Base-by-base conservation (phyloP, 345 rosid genomes). In the Hevea brasiliensis region DNA sequence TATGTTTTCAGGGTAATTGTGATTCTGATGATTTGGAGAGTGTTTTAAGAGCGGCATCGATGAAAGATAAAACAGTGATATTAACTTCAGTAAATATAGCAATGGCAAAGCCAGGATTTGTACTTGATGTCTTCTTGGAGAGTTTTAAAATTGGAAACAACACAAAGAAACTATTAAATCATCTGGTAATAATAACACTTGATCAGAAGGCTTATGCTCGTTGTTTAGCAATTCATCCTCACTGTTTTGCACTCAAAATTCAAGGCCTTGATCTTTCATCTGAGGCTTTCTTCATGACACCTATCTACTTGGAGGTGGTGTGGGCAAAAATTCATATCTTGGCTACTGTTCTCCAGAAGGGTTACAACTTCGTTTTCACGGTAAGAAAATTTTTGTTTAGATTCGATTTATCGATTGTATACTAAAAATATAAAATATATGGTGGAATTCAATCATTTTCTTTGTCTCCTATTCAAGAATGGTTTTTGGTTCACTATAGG, bases 311-410 rank as follows among this genome's bases (percentile, higher is more conserved):
- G 42, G 73, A 84, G 51, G 87, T 89, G 97, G 87, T 91, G 93
- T 91, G 97, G 97, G 77, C 75, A 11, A 73, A 92, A 32, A 87
- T 89, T 72, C 79, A 83, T 6, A 83, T 91, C 45, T 66, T 91
- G 6, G 68, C 79, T 32, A 32, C 73, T 21, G 73, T 91, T 54
- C 89, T 91, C 29, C 59, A 79, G 66, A 70, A 82, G 84, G 97
- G 92, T 26, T 91, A 74, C 81, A 78, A 75, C 78, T 85, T 91
- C 78, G 78, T 89, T 45, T 87, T 88, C 80, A 87, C 96, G 90
- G 92, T 88, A 85, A 5, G 1, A n/a, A n/a, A n/a, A n/a, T n/a
- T n/a, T n/a, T n/a, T n/a, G n/a, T n/a, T n/a, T n/a, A n/a, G n/a
- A n/a, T n/a, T n/a, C n/a, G n/a, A n/a, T n/a, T n/a, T n/a, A n/a